A percentile compares a stretch with the other conserved stretches of the same genome.
Conservation (phyloP, 257 asterid species). For the Solanum appendiculatum region DNA sequence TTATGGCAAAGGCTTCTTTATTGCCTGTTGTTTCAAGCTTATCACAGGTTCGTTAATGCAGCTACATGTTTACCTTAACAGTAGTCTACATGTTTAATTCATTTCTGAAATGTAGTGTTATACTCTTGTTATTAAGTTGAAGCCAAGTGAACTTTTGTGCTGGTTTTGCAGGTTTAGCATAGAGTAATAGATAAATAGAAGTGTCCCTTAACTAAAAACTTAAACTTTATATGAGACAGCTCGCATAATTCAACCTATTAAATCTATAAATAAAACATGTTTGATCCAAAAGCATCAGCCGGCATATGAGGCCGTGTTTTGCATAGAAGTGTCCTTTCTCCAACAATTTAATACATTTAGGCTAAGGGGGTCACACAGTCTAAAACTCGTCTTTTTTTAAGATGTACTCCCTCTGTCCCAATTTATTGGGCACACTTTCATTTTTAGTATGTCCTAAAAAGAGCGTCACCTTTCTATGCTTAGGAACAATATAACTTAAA, state of each 20-base stretch:
- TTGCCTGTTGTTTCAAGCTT: constrained; percentile 82
- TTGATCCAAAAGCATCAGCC: neutral
- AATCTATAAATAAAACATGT: neutral
- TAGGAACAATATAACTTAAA: neutral
- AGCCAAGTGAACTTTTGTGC: neutral
- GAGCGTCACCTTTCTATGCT: neutral
- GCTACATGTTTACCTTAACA: neutral
- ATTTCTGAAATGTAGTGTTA: neutral
- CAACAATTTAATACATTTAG: neutral
- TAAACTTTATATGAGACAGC: neutral
- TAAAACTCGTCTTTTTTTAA: neutral
- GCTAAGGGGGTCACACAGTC: neutral
- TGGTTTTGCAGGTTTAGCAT: neutral
- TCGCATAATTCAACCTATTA: neutral
- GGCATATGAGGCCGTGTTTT: neutral
- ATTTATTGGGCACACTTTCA: neutral
- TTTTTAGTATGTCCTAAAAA: neutral
- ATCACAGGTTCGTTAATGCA: constrained; percentile 57
- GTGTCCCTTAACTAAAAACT: neutral
- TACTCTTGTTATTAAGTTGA: neutral
- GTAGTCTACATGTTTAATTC: neutral
- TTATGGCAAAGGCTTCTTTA: constrained; percentile 79
- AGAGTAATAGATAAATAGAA: neutral
- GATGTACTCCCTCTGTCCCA: neutral
- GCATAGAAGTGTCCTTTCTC: neutral